Evolutionary conservation across 129 eudicot genomes (phyloP).

Genomic region (Centaurea solstitialis): DNA sequence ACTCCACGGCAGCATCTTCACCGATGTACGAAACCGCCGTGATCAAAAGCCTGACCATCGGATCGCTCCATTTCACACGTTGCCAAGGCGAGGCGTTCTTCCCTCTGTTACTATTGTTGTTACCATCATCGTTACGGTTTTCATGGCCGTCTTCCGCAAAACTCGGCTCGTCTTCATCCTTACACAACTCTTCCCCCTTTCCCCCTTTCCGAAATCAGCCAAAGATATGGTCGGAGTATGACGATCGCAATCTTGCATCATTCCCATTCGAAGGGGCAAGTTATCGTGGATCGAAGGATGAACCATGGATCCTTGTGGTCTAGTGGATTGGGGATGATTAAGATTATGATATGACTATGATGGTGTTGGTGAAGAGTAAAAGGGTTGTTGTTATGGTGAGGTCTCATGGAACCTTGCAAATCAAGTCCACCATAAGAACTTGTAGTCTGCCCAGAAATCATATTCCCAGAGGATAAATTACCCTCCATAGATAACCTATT

Average conservation of each 20-base stretch:
- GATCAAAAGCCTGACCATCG: constrained; percentile 77
- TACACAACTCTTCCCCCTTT: constrained; percentile 45
- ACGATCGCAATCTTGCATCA: constrained; percentile 52
- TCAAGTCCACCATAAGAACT: constrained; percentile 60
- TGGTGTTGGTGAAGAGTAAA: constrained; percentile 46
- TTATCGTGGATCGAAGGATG: constrained; percentile 50
- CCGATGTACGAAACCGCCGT: constrained; percentile 88
- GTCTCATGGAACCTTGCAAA: constrained; percentile 59
- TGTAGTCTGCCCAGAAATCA: constrained; percentile 47
- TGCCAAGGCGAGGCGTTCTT: constrained; percentile 76
- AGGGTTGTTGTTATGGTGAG: constrained; percentile 46
- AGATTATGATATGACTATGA: no score
- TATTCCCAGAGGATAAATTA: constrained; percentile 59
- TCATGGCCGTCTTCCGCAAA: constrained; percentile 50
- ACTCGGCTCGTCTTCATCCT: constrained; percentile 84
- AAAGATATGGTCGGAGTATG: constrained; percentile 36
- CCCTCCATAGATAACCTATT: constrained; percentile 53
- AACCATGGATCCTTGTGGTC: constrained; percentile 55
- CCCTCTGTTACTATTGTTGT: constrained; percentile 26
- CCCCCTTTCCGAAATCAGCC: constrained; percentile 51
- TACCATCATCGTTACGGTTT: constrained; percentile 26
- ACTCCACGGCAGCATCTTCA: constrained; percentile 63
- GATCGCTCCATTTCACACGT: constrained; percentile 91
- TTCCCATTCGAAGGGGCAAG: constrained; percentile 62
- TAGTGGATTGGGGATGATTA: constrained; percentile 36